These are phyloP conservation scores for Trichoderma sp. DNA, from an alignment of 2,329 filamentous ascomycete species.

Conservation along the genomic window DNA sequence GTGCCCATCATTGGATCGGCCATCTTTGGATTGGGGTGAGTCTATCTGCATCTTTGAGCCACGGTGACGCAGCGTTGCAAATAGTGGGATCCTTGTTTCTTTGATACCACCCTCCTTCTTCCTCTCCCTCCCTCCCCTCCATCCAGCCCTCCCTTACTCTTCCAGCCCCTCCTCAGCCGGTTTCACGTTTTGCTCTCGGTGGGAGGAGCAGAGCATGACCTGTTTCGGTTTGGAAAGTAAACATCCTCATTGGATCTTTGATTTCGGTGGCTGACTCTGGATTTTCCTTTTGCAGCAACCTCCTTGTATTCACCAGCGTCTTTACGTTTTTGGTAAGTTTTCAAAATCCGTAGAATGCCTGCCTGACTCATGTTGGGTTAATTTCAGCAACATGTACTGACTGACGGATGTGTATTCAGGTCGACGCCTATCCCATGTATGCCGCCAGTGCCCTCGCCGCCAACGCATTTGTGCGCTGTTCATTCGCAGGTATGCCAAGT, in stretches of 20 bases:
- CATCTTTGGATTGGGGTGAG: conserved; percentile 71
- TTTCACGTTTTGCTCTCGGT: background rate
- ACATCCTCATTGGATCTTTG: conserved; percentile 8
- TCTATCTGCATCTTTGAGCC: conserved; percentile 26
- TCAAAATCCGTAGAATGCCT: background rate
- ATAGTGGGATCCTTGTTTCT: conserved; percentile 8
- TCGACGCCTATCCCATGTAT: conserved; percentile 75
- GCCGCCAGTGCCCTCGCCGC: conserved; percentile 79
- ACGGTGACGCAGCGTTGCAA: conserved; percentile 23
- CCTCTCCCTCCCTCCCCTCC: background rate
- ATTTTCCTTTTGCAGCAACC: conserved; percentile 53
- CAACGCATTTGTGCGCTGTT: conserved; percentile 76
- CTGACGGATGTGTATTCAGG: conserved; percentile 39
- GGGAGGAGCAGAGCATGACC: background rate
- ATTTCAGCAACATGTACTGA: background rate
- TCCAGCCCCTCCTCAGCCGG: background rate
- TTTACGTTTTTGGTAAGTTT: conserved; percentile 81
- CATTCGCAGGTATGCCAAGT: conserved; percentile 63
- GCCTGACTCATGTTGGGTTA: background rate
- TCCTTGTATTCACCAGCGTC: conserved; percentile 79
- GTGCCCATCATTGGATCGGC: conserved; percentile 71
- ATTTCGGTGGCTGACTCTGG: conserved; percentile 30
- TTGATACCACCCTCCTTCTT: background rate
- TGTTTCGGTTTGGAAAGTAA: background rate
- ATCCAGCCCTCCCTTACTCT: background rate